These are phyloP conservation scores for Populus davidiana DNA, from an alignment of 345 rosid genomes.

Conservation along the genomic window DNA sequence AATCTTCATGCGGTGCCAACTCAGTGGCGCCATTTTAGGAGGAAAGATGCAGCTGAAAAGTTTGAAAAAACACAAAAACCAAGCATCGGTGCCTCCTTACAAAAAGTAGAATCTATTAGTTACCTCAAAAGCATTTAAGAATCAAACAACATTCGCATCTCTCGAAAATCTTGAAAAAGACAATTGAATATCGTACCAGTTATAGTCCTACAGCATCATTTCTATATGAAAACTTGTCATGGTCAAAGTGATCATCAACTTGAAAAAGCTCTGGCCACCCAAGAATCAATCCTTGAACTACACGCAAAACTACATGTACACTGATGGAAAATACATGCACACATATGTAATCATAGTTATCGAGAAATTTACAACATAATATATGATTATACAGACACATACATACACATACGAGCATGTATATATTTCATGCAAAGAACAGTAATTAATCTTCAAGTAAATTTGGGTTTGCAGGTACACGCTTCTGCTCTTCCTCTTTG, in stretches of 20 bases:
- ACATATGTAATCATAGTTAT: neutral
- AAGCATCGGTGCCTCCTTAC: neutral
- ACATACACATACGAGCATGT: no score
- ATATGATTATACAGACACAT: neutral
- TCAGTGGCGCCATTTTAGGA: neutral
- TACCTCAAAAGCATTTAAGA: neutral
- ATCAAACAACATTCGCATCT: neutral
- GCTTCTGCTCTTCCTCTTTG: constrained; percentile 45
- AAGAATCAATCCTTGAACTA: neutral
- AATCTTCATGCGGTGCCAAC: neutral
- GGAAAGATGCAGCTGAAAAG: neutral
- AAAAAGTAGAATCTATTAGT: neutral
- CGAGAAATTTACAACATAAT: neutral
- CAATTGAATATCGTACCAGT: neutral
- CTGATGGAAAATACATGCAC: neutral
- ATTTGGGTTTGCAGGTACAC: constrained; percentile 42
- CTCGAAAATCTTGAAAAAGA: neutral
- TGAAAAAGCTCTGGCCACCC: no score
- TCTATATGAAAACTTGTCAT: neutral
- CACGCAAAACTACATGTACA: no score
- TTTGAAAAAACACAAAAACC: neutral
- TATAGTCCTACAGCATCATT: neutral
- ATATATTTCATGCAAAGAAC: neutral
- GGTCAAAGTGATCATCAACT: neutral
- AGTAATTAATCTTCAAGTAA: neutral